These are phyloP conservation scores for Mrakiaceae sp. DNA, from an alignment of 1,284 basidiomycete species.

Conservation along the genomic window DNA sequence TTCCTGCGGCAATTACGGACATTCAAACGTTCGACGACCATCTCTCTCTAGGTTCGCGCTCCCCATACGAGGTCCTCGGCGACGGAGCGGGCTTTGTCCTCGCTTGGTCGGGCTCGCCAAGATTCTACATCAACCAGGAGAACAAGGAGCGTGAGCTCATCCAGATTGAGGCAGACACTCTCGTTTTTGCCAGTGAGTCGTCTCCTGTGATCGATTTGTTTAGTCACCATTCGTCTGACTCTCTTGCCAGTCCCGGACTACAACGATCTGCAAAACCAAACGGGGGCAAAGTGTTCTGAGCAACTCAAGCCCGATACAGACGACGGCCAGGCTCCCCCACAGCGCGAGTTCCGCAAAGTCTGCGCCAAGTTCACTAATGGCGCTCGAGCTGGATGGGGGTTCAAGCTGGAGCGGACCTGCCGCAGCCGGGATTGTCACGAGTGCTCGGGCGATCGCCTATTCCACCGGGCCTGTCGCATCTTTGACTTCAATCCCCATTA, in stretches of 20 bases:
- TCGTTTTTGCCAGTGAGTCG: conserved; percentile 50
- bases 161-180: conserved; percentile 70
- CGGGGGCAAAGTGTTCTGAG: too few species aligned
- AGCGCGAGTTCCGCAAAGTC: conserved; percentile 39
- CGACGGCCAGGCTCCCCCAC: background rate
- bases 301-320: too few species aligned
- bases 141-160: conserved; percentile 70
- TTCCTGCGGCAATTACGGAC: background rate
- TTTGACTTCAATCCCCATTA: conserved; percentile 79
- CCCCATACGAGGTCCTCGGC: conserved; percentile 64
- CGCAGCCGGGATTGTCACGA: conserved; percentile 51
- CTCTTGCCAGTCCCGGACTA: too few species aligned
- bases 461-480: conserved; percentile 67
- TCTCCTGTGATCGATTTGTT: background rate
- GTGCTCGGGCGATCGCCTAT: conserved; percentile 51
- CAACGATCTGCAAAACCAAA: too few species aligned
- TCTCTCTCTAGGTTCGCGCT: conserved; percentile 52
- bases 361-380: conserved; percentile 79
- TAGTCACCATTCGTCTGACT: too few species aligned
- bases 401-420: conserved; percentile 76
- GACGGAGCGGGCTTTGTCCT: conserved; percentile 80
- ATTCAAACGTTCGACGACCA: background rate
- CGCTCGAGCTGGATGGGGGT: conserved; percentile 73
- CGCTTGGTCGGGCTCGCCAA: conserved; percentile 68
- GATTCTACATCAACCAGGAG: conserved; percentile 57